Evolutionary conservation across 192 early-diverging fungal genomes (phyloP).

Genomic region (Linnemannia hyalina): DNA sequence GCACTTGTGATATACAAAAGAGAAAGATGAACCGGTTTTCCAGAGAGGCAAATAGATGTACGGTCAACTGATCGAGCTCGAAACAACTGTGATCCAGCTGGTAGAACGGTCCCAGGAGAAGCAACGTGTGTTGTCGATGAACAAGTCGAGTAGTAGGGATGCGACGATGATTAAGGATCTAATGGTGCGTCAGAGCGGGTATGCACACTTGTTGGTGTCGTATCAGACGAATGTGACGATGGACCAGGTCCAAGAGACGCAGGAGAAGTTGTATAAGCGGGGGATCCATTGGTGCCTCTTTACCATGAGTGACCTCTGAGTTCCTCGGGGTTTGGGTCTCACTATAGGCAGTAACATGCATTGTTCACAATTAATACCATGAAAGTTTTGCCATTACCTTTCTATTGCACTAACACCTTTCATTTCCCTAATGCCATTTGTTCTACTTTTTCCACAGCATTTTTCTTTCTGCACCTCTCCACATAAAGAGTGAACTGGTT

Average conservation of each 20-base stretch:
- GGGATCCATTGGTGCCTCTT: not conserved
- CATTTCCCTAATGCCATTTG: too few species aligned
- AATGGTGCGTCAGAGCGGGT: not conserved
- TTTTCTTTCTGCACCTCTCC: too few species aligned
- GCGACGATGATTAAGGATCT: not conserved
- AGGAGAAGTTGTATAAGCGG: not conserved
- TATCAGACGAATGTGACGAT: not conserved
- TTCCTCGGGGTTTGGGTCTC: too few species aligned
- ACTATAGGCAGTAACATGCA: too few species aligned
- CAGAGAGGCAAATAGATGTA: not conserved
- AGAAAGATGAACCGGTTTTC: too few species aligned
- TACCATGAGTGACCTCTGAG: not conserved
- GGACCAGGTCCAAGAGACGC: not conserved
- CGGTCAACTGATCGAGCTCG: not conserved
- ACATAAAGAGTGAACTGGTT: too few species aligned
- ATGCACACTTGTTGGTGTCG: not conserved
- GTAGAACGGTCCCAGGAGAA: not conserved
- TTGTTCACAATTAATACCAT: too few species aligned
- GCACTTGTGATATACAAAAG: too few species aligned
- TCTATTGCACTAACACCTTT: too few species aligned
- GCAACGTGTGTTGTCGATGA: not conserved
- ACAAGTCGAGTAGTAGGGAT: not conserved
- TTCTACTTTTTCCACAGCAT: too few species aligned
- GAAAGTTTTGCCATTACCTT: too few species aligned
- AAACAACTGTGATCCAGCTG: not conserved